phyloP scores from a whole-genome alignment of 1,139 yeast genomes.

The Sporopachydermia cereana region DNA sequence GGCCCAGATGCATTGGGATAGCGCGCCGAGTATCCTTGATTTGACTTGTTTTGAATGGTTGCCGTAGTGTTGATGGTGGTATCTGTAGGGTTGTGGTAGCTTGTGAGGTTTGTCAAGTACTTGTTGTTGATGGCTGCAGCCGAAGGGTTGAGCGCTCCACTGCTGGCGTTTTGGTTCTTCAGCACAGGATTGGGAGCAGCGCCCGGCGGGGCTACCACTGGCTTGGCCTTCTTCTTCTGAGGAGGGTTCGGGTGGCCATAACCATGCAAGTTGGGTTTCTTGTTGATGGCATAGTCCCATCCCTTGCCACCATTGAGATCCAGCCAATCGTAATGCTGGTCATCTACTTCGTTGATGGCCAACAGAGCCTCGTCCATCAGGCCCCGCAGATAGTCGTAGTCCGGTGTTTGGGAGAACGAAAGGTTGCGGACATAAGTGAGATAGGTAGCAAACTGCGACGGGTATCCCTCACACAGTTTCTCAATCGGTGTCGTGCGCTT shows the following conservation, averaged over 20 bases:
- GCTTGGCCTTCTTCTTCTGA: constrained; percentile 2
- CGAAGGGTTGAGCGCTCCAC: not conserved
- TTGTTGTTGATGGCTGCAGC: constrained; percentile 2
- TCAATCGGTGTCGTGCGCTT: constrained; percentile 75
- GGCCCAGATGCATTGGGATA: not conserved
- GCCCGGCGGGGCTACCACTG: not conserved
- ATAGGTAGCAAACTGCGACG: constrained; percentile 79
- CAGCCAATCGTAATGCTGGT: constrained; percentile 93
- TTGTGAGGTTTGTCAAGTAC: not conserved
- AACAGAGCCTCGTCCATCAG: constrained; percentile 65
- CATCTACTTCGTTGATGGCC: constrained; percentile 61
- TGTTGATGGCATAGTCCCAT: constrained; percentile 75
- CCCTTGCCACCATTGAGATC: constrained; percentile 85
- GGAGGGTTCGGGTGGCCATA: constrained; percentile 66
- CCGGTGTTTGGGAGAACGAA: constrained; percentile 91
- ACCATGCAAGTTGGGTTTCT: constrained; percentile 84
- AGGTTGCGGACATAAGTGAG: constrained; percentile 72
- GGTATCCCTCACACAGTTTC: constrained; percentile 73
- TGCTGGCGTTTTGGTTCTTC: not conserved
- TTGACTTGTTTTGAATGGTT: constrained; percentile 4
- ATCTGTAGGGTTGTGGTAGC: constrained; percentile 1
- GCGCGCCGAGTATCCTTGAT: not conserved
- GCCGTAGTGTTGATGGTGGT: constrained; percentile 4
- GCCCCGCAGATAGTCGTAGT: constrained; percentile 71
- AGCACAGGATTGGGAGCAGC: constrained; percentile 1